A percentile compares a stretch with the other conserved stretches of the same genome.
Evolutionary conservation across 2,329 filamentous ascomycete species (phyloP).

Genomic region (Bipolaris oryzae): DNA sequence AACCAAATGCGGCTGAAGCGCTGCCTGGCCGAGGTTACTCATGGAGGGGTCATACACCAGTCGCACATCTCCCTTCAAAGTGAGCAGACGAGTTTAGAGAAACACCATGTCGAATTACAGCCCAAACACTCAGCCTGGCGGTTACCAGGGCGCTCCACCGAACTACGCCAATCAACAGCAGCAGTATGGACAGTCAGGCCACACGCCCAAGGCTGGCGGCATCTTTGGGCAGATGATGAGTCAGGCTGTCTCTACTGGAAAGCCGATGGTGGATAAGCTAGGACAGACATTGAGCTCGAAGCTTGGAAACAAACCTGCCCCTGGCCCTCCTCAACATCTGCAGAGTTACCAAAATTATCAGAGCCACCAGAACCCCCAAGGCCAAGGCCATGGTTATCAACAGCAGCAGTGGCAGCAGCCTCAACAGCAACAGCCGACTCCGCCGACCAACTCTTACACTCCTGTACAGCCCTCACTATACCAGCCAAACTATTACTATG

Average conservation of each 20-base stretch:
- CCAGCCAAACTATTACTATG: slow-evolving; percentile 28
- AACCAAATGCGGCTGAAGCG: background rate
- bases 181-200: slow-evolving; percentile 20
- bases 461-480: background rate
- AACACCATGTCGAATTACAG: slow-evolving; percentile 42
- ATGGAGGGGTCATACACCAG: background rate
- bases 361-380: slow-evolving; percentile 31
- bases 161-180: slow-evolving; percentile 24
- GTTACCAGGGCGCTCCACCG: slow-evolving; percentile 2
- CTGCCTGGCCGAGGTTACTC: background rate
- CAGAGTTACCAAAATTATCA: slow-evolving; percentile 43
- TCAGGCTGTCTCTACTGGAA: slow-evolving; percentile 33
- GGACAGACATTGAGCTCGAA: slow-evolving; percentile 47
- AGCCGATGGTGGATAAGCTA: slow-evolving; percentile 46
- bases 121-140: background rate
- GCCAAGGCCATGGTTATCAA: slow-evolving; percentile 25
- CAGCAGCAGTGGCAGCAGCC: slow-evolving; percentile 24
- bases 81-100: background rate
- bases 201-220: slow-evolving; percentile 29
- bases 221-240: slow-evolving; percentile 43
- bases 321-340: background rate
- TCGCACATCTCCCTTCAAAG: background rate
- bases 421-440: slow-evolving; percentile 22
- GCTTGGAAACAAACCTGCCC: slow-evolving; percentile 32
- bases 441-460: slow-evolving; percentile 22